These are phyloP conservation scores for Marasmius fiardii DNA, from an alignment of 1,284 basidiomycete species.

Conservation along the genomic window DNA sequence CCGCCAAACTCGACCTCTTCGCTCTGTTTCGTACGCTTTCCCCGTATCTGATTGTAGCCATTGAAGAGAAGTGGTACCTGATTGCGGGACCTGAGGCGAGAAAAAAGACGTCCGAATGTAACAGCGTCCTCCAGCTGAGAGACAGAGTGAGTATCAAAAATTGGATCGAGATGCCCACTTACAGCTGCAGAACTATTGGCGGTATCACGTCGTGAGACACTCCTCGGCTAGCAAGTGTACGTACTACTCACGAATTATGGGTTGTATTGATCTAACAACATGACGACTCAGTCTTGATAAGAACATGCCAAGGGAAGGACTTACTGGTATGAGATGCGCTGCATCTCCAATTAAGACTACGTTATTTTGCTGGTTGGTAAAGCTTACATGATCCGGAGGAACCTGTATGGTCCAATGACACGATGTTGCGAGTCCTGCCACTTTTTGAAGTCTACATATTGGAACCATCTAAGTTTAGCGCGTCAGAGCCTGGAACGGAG, in stretches of 20 bases:
- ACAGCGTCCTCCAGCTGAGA: conserved; percentile 19
- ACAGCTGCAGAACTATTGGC: neutral
- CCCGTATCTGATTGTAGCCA: conserved; percentile 14
- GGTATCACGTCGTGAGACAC: neutral
- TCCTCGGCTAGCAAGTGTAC: neutral
- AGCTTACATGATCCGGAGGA: too few relatives aligned
- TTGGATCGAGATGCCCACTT: neutral
- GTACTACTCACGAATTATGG: conserved; percentile 16
- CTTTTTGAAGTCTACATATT: neutral
- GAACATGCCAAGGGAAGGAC: neutral
- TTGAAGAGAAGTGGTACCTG: conserved; percentile 15
- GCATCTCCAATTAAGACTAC: neutral
- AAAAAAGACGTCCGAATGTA: conserved; percentile 16
- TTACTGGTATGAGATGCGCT: neutral
- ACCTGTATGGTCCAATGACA: too few relatives aligned
- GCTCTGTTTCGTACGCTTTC: conserved; percentile 6
- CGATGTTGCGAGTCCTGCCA: too few relatives aligned
- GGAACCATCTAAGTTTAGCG: neutral
- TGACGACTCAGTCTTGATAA: neutral
- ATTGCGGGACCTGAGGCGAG: conserved; percentile 6
- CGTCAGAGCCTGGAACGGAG: neutral
- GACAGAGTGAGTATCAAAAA: neutral
- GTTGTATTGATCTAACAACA: conserved; percentile 17
- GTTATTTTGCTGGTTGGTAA: too few relatives aligned
- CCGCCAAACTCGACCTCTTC: conserved; percentile 12